A percentile compares a stretch with the other conserved stretches of the same genome.
Evolutionary conservation across 140 eudicot genomes (phyloP).

Genomic region (Ambrosia hybrid): DNA sequence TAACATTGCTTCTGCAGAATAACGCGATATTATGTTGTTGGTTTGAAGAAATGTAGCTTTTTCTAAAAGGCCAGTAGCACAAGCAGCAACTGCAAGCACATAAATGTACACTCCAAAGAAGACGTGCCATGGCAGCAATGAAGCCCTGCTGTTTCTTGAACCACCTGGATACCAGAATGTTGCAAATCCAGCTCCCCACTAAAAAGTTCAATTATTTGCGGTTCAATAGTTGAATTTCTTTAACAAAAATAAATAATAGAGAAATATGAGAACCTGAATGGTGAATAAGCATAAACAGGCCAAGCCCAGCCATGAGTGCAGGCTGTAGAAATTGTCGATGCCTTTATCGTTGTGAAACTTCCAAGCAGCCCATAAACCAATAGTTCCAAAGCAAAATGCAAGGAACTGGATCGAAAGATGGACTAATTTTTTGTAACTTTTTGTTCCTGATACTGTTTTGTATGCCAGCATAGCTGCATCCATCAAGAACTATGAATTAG

Average conservation of each 20-base stretch:
- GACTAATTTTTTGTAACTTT: slow-evolving; percentile 62
- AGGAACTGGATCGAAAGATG: slow-evolving; percentile 78
- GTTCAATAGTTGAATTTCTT: neutral
- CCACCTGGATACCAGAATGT: slow-evolving; percentile 97
- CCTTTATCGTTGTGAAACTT: slow-evolving; percentile 85
- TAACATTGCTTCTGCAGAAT: slow-evolving; percentile 72
- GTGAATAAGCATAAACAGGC: slow-evolving; percentile 65
- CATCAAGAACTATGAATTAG: slow-evolving; percentile 21
- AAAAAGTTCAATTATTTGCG: slow-evolving; percentile 15
- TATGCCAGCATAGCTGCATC: slow-evolving; percentile 92
- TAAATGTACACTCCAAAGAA: slow-evolving; percentile 81
- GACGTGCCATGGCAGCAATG: slow-evolving; percentile 80
- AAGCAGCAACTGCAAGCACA: slow-evolving; percentile 77
- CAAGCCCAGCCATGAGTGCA: slow-evolving; percentile 91
- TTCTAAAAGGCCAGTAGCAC: slow-evolving; percentile 82
- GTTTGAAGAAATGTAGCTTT: slow-evolving; percentile 84
- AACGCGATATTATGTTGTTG: slow-evolving; percentile 62
- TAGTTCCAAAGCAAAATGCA: slow-evolving; percentile 52
- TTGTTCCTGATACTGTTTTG: slow-evolving; percentile 90
- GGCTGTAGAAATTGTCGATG: slow-evolving; percentile 82
- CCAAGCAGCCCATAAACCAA: slow-evolving; percentile 87
- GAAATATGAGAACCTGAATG: slow-evolving; percentile 62
- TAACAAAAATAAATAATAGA: neutral
- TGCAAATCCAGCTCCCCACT: slow-evolving; percentile 88
- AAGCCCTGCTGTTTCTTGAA: slow-evolving; percentile 74